A percentile compares a stretch with the other conserved stretches of the same genome.
phyloP scores from a whole-genome alignment of 2,329 filamentous ascomycete species.

The Ilyonectria sp. region DNA sequence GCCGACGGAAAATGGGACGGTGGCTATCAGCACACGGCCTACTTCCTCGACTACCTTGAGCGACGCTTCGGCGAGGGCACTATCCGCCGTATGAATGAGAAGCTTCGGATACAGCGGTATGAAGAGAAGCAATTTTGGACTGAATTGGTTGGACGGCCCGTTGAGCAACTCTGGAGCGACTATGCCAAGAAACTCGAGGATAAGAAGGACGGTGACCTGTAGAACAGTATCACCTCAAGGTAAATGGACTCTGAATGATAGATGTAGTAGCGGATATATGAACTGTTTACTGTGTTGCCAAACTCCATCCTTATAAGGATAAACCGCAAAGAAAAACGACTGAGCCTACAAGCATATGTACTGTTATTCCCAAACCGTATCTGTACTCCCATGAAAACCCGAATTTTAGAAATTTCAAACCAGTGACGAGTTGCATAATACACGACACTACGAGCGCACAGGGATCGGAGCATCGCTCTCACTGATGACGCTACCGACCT shows the following conservation, averaged over 20 bases:
- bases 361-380: constrained; percentile 20
- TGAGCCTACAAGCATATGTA: constrained; percentile 10
- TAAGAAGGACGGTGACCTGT: not conserved
- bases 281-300: constrained; percentile 24
- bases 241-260: constrained; percentile 13
- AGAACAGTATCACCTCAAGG: not conserved
- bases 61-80: constrained; percentile 71
- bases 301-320: constrained; percentile 37
- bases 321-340: constrained; percentile 19
- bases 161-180: constrained; percentile 81
- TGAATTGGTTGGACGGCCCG: constrained; percentile 74
- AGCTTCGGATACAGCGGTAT: constrained; percentile 75
- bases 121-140: constrained; percentile 78
- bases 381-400: constrained; percentile 19
- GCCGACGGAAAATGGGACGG: constrained; percentile 80
- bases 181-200: constrained; percentile 66
- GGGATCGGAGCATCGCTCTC: constrained; percentile 62
- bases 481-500: constrained; percentile 75
- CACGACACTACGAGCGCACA: constrained; percentile 48
- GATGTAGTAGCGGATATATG: constrained; percentile 42
- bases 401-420: constrained; percentile 14
- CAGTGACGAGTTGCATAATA: not conserved
- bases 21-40: constrained; percentile 92
- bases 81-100: constrained; percentile 77
- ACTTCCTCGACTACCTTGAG: constrained; percentile 91